phyloP scores from a whole-genome alignment of 805 yeast genomes.

The Sugiyamaella floridensis region DNA sequence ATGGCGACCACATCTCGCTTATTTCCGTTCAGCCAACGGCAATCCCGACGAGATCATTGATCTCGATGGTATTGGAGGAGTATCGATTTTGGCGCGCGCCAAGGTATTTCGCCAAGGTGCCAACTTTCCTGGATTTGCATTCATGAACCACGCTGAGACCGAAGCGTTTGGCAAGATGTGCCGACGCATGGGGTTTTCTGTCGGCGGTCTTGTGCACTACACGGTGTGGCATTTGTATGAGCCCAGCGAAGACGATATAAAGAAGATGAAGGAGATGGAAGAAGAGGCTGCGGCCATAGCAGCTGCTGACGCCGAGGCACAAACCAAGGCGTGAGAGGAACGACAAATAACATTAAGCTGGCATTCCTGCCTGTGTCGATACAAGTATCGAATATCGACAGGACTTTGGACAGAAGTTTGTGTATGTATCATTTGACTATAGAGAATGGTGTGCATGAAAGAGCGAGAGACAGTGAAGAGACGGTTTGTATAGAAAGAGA shows the following conservation, averaged over 20 bases:
- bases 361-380: too few relatives aligned
- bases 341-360: too few relatives aligned
- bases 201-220: slow-evolving; percentile 87
- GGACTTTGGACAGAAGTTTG: too few relatives aligned
- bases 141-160: slow-evolving; percentile 92
- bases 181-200: slow-evolving; percentile 78
- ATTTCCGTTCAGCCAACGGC: slow-evolving; percentile 83
- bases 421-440: background rate
- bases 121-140: slow-evolving; percentile 93
- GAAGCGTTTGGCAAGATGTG: slow-evolving; percentile 92
- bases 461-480: too few relatives aligned
- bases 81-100: slow-evolving; percentile 81
- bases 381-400: too few relatives aligned
- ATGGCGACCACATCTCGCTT: slow-evolving; percentile 95
- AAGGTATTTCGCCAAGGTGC: slow-evolving; percentile 77
- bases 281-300: slow-evolving; percentile 22
- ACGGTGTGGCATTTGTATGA: slow-evolving; percentile 96
- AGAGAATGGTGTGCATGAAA: background rate
- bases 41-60: slow-evolving; percentile 87
- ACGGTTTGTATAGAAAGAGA: too few relatives aligned
- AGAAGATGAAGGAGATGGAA: slow-evolving; percentile 42
- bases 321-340: too few relatives aligned
- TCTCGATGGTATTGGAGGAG: slow-evolving; percentile 95
- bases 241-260: slow-evolving; percentile 86
- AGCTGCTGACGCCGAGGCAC: slow-evolving; percentile 1